These are phyloP conservation scores for Agrostemma githago DNA, from an alignment of 148 eudicot species.

Conservation along the genomic window DNA sequence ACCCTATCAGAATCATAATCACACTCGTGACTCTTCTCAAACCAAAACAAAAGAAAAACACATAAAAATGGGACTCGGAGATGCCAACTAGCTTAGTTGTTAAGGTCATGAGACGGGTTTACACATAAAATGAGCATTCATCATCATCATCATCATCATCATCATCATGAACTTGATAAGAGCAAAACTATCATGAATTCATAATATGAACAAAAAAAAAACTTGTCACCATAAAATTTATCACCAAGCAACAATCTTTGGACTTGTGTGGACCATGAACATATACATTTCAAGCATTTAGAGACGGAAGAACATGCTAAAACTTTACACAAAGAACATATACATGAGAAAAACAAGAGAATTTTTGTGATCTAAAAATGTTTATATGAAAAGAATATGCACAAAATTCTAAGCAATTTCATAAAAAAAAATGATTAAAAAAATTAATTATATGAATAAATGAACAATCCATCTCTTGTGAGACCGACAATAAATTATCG, in stretches of 20 bases:
- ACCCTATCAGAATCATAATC: too few species aligned
- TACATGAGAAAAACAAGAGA: not conserved
- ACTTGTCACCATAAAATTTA: not conserved
- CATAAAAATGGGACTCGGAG: too few species aligned
- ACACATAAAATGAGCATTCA: too few species aligned
- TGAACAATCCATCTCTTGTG: too few species aligned
- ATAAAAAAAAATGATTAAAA: not conserved
- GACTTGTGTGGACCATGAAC: constrained; percentile 6
- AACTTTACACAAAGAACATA: not conserved
- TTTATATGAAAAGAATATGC: constrained; percentile 4
- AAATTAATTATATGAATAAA: not conserved
- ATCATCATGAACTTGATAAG: not conserved
- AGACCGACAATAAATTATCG: too few species aligned
- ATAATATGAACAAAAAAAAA: not conserved
- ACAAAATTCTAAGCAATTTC: not conserved
- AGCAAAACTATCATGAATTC: not conserved
- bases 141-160: not conserved
- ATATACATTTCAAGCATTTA: not conserved
- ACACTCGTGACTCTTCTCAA: too few species aligned
- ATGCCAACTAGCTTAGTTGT: too few species aligned
- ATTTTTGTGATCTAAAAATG: constrained; percentile 16
- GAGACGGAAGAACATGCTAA: constrained; percentile 3
- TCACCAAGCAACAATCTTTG: not conserved
- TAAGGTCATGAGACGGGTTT: too few species aligned
- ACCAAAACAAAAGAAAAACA: too few species aligned